phyloP scores from a whole-genome alignment of 768 basidiomycete species.

The Lentinula raphanica region DNA sequence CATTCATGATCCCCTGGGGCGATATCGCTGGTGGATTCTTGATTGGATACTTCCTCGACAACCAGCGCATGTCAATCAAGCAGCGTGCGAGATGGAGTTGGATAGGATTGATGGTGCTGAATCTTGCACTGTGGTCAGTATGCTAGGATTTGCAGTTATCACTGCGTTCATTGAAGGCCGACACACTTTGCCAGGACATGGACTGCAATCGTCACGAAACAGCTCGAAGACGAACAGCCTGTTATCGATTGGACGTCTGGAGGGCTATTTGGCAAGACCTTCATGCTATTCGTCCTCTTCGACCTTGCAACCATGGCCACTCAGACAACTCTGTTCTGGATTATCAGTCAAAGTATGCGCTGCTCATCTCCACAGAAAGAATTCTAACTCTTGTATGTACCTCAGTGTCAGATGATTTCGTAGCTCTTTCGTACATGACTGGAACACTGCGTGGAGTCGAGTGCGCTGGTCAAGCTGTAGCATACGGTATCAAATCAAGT shows the following conservation, averaged over 20 bases:
- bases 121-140: slow-evolving; percentile 25
- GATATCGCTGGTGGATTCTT: slow-evolving; percentile 25
- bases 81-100: slow-evolving; percentile 27
- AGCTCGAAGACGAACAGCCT: slow-evolving; percentile 23
- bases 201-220: slow-evolving; percentile 27
- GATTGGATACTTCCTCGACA: slow-evolving; percentile 28
- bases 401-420: slow-evolving; percentile 29
- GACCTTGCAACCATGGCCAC: slow-evolving; percentile 29
- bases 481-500: slow-evolving; percentile 27
- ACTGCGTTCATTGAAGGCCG: no score
- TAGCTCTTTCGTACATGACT: slow-evolving; percentile 28
- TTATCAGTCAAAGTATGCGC: slow-evolving; percentile 23
- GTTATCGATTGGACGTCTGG: slow-evolving; percentile 29
- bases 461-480: slow-evolving; percentile 28
- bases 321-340: slow-evolving; percentile 27
- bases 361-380: not conserved
- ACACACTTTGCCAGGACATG: slow-evolving; percentile 22
- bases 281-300: slow-evolving; percentile 25
- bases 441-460: slow-evolving; percentile 28
- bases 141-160: not conserved
- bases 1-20: slow-evolving; percentile 23
- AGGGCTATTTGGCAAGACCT: slow-evolving; percentile 23
- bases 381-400: not conserved
- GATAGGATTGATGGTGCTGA: slow-evolving; percentile 23
- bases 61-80: slow-evolving; percentile 22